Base-by-base conservation (phyloP, 177 flowering plant species). In the Vitis hybrid region DNA sequence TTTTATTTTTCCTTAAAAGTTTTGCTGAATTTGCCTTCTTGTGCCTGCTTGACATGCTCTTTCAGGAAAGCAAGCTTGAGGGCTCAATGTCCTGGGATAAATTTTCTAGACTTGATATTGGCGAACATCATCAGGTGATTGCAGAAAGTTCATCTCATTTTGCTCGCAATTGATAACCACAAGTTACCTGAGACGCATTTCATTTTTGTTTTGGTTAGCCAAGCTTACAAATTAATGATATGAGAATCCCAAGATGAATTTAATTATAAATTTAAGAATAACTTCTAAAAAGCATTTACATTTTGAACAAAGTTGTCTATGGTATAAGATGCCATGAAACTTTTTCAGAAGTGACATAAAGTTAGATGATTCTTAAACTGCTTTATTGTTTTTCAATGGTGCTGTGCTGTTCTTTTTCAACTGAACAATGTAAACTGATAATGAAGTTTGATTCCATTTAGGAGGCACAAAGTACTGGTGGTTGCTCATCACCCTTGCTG, bases 401-500 rank as follows among this genome's bases (percentile, higher is more conserved):
- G 11, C 55, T 59, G 24, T 64, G 33, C 11, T 4, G 47, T 61
- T 52, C 31, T 22, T 64, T 59, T 56, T 15, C 4, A 50, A 31
- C 15, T 59, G 61, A 47, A 61, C 66, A 31, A 47, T 14, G 51
- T 38, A 47, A 64, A 13, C 49, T 65, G 65, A 75, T 28, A 71
- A 52, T 59, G 19, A 66, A 59, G 15, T 72, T 75, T 63, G 19
- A 38, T 59, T 74, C 3, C 44, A 71, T 15, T 20, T 62, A 89
- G 94, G 96, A 86, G 67, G 84, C 61, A 68, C 87, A 80, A 71
- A 71, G 77, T 75, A 64, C 56, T 31, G 84, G 65, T 44, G 85
- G 73, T 56, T 70, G 77, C 77, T 73, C 82, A 50, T 78, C 85
- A 59, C 73, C 82, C 62, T 31, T 71, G 15, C 68, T 69, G 6